Conservation (phyloP, 495 filamentous ascomycete genomes). For the Aspergillus asperescens region DNA sequence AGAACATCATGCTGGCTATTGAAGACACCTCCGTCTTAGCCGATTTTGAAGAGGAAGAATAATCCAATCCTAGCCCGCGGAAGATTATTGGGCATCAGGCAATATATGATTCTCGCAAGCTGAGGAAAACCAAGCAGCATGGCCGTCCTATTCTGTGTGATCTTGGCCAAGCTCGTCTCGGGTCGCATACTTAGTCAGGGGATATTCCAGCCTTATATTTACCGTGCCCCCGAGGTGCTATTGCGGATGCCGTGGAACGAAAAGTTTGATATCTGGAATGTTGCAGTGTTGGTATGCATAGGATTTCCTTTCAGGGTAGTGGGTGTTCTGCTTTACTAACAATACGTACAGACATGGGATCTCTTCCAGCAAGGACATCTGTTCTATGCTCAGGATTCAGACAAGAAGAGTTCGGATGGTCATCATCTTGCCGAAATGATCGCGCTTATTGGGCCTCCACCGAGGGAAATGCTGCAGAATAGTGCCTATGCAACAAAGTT, state of each 20-base stretch:
- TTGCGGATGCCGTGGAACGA: too few relatives aligned
- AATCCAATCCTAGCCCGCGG: background rate
- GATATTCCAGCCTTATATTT: background rate
- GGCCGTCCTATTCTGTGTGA: background rate
- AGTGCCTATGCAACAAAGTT: background rate
- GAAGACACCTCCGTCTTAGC: background rate
- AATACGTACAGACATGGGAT: too few relatives aligned
- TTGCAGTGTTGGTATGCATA: too few relatives aligned
- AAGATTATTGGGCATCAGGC: background rate
- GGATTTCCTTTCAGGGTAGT: too few relatives aligned
- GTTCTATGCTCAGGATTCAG: too few relatives aligned
- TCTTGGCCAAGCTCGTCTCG: background rate
- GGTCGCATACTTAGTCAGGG: background rate
- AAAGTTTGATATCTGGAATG: too few relatives aligned
- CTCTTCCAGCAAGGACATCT: too few relatives aligned
- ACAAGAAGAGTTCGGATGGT: too few relatives aligned
- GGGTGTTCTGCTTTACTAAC: too few relatives aligned
- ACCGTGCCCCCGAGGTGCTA: too few relatives aligned
- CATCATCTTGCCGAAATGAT: constrained; percentile 10
- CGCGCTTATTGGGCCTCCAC: constrained; percentile 1
- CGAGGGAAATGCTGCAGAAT: background rate
- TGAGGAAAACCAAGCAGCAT: background rate
- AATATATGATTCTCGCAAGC: background rate
- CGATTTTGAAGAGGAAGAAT: background rate
- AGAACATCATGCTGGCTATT: background rate